Base-by-base conservation (phyloP, 169 alveolate species). In the Plasmodium adleri region DNA sequence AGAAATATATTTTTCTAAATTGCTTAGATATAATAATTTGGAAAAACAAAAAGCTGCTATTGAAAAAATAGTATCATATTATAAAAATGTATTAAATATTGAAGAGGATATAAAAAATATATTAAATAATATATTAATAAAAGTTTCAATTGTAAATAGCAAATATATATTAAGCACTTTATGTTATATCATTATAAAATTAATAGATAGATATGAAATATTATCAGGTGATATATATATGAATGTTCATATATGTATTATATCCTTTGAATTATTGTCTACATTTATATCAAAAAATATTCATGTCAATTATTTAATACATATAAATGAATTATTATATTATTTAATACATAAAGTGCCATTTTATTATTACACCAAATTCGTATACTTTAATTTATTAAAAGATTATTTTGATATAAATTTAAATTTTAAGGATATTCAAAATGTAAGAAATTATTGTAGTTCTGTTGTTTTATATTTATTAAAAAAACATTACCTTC, bases 391-490 rank as follows among this genome's bases (percentile, higher is more conserved):
- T 15, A 5, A 47, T 7, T 58, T 80, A 60, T 49, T 80, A 43
- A 60, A 39, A n/a, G 90, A 80, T 43, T 24, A 68, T 56, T 80
- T 17, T 20, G 74, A 56, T 56, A 7, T 28, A 10, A 12, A 17
- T 56, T 10, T 60, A 13, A 22, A 54, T 68, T 20, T 68, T 56
- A 67, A 50, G 50, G 90, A 66, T 32, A 72, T 3, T 26, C 54
- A 80, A 17, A 47, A 80, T 60, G 47, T 60, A 32, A 67, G 90
- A 68, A 80, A 59, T 70, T 80, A 83, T 32, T 54, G 50, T 17
- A 47, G 91, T 39, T 20, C n/a, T 6, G 83, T 83, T 3, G 70
- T 83, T n/a, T 72, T 83, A 68, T 83, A 68, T 60, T 68, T 83
- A 52, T 47, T 83, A 72, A 83, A 83, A 72, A 83, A 67, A 62